Evolutionary conservation across 2,329 filamentous ascomycete species (phyloP).

Genomic region (Penicillium brevicompactum): DNA sequence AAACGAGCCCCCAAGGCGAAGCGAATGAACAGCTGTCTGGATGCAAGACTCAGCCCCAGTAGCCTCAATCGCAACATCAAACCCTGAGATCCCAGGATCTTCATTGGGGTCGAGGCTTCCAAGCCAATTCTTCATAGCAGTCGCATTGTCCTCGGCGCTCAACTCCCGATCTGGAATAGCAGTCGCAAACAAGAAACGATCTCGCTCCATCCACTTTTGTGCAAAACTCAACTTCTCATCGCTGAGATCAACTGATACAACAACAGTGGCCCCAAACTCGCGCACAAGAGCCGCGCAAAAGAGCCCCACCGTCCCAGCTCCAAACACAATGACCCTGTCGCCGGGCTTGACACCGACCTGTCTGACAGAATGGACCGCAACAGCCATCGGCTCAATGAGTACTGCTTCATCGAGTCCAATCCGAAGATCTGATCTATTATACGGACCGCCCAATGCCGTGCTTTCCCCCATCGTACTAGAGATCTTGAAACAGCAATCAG

Average conservation of each 20-base stretch:
- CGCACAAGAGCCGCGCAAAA: conserved; percentile 65
- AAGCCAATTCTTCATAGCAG: conserved; percentile 23
- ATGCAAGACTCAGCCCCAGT: conserved; percentile 48
- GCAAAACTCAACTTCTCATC: conserved; percentile 62
- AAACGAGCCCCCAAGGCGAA: conserved; percentile 32
- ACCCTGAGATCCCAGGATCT: conserved; percentile 39
- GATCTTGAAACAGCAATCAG: conserved; percentile 45
- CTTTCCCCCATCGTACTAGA: conserved; percentile 12
- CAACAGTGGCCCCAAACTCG: conserved; percentile 60
- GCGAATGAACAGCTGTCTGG: conserved; percentile 46
- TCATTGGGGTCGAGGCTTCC: not conserved
- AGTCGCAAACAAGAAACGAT: conserved; percentile 9
- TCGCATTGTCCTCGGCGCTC: conserved; percentile 27
- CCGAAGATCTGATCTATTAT: not conserved
- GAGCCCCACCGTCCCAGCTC: conserved; percentile 65
- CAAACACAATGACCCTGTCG: conserved; percentile 57
- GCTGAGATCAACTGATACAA: conserved; percentile 65
- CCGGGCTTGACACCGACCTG: conserved; percentile 44
- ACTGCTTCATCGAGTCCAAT: conserved; percentile 30
- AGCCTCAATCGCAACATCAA: conserved; percentile 46
- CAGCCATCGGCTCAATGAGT: conserved; percentile 52
- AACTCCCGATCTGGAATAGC: conserved; percentile 10
- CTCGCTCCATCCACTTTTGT: conserved; percentile 5
- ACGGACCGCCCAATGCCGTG: not conserved
- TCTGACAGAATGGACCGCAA: conserved; percentile 50